Evolutionary conservation across 768 basidiomycete species (phyloP), one percentile per base, ranked within the genome.

Genomic region (Mycena amicta): DNA sequence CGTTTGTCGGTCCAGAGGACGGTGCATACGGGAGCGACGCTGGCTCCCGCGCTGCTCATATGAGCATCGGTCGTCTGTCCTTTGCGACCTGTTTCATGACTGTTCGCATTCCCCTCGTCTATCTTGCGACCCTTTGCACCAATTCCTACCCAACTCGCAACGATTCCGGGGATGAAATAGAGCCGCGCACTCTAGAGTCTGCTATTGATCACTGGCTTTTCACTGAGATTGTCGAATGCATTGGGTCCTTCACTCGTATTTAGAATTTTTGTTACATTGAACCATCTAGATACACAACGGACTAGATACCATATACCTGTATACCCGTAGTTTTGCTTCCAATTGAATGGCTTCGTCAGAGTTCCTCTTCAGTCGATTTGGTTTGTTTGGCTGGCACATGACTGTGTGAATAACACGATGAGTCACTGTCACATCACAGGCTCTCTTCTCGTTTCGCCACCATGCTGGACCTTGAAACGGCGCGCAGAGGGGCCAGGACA

Each of bases 131-230:
- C 1, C 53, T 59, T 2, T n/a, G 8, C 20, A 23, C 15, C 13
- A 4, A 12, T 2, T 28, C 27, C 12, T 57, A 57, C 26, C 56
- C 56, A 18, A 40, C 56, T 2, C 18, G 20, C 13, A 49, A 57
- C 20, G 46, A 43, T 4, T 16, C 27, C 3, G 53, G 53, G 3
- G 47, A 55, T 16, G 29, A 13, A 2, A 37, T 26, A 3, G 51
- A 58, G n/a, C 51, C 57, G 2, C 26, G 20, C 15, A 49, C 50
- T 20, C 30, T 58, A 1, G 15, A 58, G 52, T 43, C 52, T 23
- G 57, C 52, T 2, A 33, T 58, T 18, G 31, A 53, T 4, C 40
- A 39, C 52, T 58, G 57, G 57, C 22, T 58, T 2, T 27, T 58
- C 4, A n/a, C 52, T 3, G 43, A 58, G 25, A 47, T 58, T 39